Evolutionary conservation across 441 rosid species (phyloP).

Genomic region (Corymbia citriodora): DNA sequence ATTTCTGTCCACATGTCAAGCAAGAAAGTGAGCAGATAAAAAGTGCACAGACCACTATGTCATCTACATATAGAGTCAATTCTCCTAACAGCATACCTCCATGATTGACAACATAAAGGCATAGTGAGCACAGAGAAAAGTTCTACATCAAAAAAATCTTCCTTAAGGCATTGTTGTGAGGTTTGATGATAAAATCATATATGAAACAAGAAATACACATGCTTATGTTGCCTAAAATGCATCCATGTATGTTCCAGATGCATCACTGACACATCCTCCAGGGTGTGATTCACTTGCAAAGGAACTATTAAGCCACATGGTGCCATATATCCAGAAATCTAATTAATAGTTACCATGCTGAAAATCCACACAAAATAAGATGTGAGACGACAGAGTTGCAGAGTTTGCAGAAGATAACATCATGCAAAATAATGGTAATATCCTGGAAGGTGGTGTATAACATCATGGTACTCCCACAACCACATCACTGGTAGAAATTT

Average conservation of each 20-base stretch:
- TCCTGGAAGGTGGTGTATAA: neutral
- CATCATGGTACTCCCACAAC: conserved; percentile 39
- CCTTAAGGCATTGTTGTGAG: neutral
- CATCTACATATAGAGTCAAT: neutral
- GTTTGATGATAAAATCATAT: neutral
- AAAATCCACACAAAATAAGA: neutral
- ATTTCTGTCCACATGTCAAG: neutral
- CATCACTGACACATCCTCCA: neutral
- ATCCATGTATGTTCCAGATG: neutral
- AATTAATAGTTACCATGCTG: neutral
- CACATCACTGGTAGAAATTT: conserved; percentile 44
- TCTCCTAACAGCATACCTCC: neutral
- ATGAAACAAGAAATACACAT: neutral
- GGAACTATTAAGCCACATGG: neutral
- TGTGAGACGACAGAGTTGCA: neutral
- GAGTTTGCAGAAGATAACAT: neutral
- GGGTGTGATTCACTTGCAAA: neutral
- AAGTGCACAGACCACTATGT: neutral
- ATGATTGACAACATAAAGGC: neutral
- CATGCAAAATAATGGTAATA: neutral
- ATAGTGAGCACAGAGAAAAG: neutral
- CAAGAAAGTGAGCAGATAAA: neutral
- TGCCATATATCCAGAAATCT: neutral
- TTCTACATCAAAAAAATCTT: neutral
- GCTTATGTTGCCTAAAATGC: neutral